Percentiles rank a stretch among this genome's conserved stretches.
Conservation (phyloP, 345 rosid species). For the Bretschneidera sinensis region DNA sequence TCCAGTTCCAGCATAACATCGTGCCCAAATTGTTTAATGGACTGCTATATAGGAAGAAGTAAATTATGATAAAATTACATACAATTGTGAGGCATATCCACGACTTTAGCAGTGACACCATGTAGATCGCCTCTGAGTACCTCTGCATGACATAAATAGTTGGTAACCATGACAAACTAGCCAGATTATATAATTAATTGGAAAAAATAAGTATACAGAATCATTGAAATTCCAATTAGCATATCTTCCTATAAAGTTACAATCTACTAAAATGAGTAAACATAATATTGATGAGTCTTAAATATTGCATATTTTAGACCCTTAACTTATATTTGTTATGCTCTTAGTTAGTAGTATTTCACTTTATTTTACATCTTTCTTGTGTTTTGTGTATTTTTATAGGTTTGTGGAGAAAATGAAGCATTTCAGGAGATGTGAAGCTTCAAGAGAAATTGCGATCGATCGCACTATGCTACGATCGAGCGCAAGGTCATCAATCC, state of each 20-base stretch:
- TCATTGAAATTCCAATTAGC: conserved; percentile 1
- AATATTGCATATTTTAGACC: too few species aligned
- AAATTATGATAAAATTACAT: too few species aligned
- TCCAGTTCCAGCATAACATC: not conserved
- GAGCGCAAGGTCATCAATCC: too few species aligned
- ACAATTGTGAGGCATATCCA: conserved; percentile 92
- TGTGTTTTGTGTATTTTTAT: too few species aligned
- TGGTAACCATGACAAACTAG: conserved; percentile 2
- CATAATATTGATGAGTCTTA: too few species aligned
- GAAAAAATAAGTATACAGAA: not conserved
- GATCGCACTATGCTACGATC: too few species aligned
- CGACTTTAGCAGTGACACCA: conserved; percentile 82
- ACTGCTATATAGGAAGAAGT: conserved; percentile 4
- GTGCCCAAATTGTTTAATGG: conserved; percentile 3
- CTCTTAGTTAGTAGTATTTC: too few species aligned
- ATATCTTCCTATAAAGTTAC: not conserved
- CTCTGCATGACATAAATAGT: conserved; percentile 41
- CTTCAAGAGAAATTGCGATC: too few species aligned
- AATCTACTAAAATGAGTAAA: not conserved
- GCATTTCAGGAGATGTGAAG: too few species aligned
- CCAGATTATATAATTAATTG: conserved; percentile 2
- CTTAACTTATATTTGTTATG: too few species aligned
- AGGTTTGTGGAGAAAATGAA: too few species aligned
- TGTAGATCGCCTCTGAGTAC: conserved; percentile 78
- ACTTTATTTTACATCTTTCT: too few species aligned